Evolutionary conservation across 176 grass and related monocot genomes (phyloP), one percentile per base, ranked within the genome.

Genomic region (Elymus sibiricus): DNA sequence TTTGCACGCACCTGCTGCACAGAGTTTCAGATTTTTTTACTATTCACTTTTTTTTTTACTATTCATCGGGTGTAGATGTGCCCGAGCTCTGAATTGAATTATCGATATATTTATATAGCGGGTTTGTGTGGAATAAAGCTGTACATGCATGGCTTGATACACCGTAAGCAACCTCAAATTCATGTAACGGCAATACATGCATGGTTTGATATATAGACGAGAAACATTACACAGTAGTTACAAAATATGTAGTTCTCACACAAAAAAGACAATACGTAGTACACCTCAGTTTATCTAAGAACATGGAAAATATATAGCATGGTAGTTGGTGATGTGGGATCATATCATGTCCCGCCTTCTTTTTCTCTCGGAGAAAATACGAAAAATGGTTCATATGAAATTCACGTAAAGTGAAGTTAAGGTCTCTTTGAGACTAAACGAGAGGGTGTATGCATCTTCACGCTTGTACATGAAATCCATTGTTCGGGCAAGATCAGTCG

Each of bases 391-490:
- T 44, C 39, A 73, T 42, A 60, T 58, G 6, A 59, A 78, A 78
- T 59, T 60, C 31, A 78, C 21, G 3, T 24, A 78, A 51, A 78
- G 49, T 37, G 75, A 78, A 59, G 55, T 56, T 24, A 78, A 9
- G 2, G 31, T 78, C 7, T 60, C 31, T 37, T 78, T 59, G 21
- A 78, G 51, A 8, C 31, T 16, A 24, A 24, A 78, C 0, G 51
- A 78, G 21, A 58, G 31, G 34, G 77, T 79, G 9, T 79, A 79
- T 17, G 77, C 77, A 64, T 79, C 77, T 64, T 79, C 77, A 40
- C 6, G 58, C 24, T 79, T 79, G 37, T 79, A 79, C n/a, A 79
- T 27, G 16, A 79, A 79, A 43, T 79, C 77, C 55, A 64, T 44
- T 9, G 58, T 79, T 4, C 58, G 55, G 5, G 58, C 58, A 11